Evolutionary conservation across 768 basidiomycete species (phyloP).

Genomic region (Auriscalpium vulgare): DNA sequence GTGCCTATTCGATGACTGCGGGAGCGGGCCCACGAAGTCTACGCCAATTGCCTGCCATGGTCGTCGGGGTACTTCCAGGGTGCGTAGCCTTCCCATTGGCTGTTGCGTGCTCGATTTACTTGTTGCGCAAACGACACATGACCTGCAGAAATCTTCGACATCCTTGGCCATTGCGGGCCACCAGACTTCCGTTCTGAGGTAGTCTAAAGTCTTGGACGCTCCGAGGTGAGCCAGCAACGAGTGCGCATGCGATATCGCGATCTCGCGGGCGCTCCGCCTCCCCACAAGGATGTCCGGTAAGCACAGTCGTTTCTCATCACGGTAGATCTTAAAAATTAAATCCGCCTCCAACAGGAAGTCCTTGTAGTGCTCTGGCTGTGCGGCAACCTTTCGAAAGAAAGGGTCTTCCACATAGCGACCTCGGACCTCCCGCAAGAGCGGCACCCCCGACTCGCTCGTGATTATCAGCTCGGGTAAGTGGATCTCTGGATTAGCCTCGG

Average conservation of each 20-base stretch:
- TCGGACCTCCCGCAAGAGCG: too few relatives aligned
- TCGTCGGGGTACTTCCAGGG: neutral
- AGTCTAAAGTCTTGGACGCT: slow-evolving; percentile 12
- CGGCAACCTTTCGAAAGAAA: neutral
- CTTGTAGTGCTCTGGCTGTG: neutral
- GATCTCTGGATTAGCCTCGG: too few relatives aligned
- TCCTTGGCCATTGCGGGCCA: slow-evolving; percentile 13
- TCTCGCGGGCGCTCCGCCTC: slow-evolving; percentile 6
- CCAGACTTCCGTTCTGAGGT: slow-evolving; percentile 14
- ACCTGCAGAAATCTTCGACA: slow-evolving; percentile 12
- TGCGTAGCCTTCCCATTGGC: slow-evolving; percentile 1
- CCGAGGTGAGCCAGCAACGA: slow-evolving; percentile 17
- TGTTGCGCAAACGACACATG: neutral
- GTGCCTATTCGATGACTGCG: slow-evolving; percentile 8
- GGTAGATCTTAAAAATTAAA: neutral
- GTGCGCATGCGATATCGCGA: slow-evolving; percentile 15
- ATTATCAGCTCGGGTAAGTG: too few relatives aligned
- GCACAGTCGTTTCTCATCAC: neutral
- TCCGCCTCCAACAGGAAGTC: neutral
- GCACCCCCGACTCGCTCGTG: too few relatives aligned
- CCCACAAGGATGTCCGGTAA: neutral
- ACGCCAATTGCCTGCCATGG: slow-evolving; percentile 16
- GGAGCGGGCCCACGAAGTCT: slow-evolving; percentile 17
- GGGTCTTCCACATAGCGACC: too few relatives aligned
- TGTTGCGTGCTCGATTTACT: slow-evolving; percentile 12